Evolutionary conservation across 352 stramenopile species (phyloP), one percentile per base, ranked within the genome.

Genomic region (Phytophthora ohioensis): DNA sequence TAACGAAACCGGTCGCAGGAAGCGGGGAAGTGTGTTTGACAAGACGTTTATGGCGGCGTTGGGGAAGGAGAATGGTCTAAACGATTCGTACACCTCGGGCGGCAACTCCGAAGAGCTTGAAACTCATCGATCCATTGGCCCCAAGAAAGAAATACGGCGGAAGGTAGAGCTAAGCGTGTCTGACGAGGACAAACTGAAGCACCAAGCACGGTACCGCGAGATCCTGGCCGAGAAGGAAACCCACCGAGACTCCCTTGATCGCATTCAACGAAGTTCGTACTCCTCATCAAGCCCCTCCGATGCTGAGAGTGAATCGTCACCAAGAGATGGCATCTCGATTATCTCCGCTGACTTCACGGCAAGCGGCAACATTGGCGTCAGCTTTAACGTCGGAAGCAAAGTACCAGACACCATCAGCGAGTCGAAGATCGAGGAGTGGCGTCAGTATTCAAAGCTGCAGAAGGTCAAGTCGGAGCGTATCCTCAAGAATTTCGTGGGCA

Each of bases 31-130:
- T 60, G 71, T 79, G 42, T 82, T 82, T 48, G 69, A 80, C 41
- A 83, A 78, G 60, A 76, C 75, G 12, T 64, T 79, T 1, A 80
- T 78, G 69, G 66, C 64, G 27, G 68, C 67, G 35, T 56, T 82
- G 21, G 76, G 73, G 9, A 80, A 72, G 45, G 64, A 74, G 21
- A 78, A 73, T 39, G 70, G 70, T 0, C 34, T 81, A 10, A 38
- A 9, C 8, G 57, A 78, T 45, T 61, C 65, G 10, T 71, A 78
- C 41, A 71, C 68, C 0, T 67, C 63, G 4, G 72, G 72, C 47
- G 47, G 52, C 5, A 52, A 45, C 11, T 47, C 70, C 0, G 65
- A 81, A 46, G 69, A 70, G n/a, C 35, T 78, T 56, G 74, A 81
- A 38, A 57, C 52, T 21, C 54, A 71, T 32, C 51, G 66, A 39